Conservation (phyloP, 257 asterid species). For the Coffea eugenioides region DNA sequence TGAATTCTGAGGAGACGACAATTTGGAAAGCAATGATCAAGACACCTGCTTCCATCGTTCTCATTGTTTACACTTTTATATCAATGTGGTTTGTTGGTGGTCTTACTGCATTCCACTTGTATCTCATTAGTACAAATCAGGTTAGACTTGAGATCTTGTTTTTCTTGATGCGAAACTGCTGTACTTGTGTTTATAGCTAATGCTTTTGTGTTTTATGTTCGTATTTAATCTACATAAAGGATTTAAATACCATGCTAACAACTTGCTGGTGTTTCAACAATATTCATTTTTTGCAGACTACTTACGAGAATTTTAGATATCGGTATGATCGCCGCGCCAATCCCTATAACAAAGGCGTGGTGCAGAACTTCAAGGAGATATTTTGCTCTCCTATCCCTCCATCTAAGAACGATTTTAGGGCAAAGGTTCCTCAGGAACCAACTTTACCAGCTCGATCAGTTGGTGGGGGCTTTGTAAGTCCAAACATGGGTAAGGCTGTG, state of each 20-base stretch:
- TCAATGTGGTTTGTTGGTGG: conserved; percentile 99
- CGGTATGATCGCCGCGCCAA: conserved; percentile 85
- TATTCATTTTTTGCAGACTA: conserved; percentile 60
- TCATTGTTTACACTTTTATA: conserved; percentile 81
- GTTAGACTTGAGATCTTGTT: conserved; percentile 29
- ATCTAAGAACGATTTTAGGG: conserved; percentile 84
- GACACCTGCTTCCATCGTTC: conserved; percentile 89
- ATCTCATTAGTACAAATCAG: conserved; percentile 93
- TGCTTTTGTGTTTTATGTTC: not conserved
- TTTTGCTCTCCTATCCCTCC: conserved; percentile 61
- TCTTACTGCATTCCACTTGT: conserved; percentile 85
- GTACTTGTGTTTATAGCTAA: not conserved
- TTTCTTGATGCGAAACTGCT: conserved; percentile 2
- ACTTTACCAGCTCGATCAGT: conserved; percentile 47
- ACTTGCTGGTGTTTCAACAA: not conserved
- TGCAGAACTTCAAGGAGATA: conserved; percentile 70
- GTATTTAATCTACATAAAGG: not conserved
- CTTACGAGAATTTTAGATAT: conserved; percentile 92
- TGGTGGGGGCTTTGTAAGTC: conserved; percentile 79
- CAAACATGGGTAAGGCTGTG: conserved; percentile 77
- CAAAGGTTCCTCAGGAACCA: conserved; percentile 62
- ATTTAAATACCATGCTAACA: not conserved
- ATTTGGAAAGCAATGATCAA: conserved; percentile 92
- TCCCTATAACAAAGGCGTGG: conserved; percentile 89
- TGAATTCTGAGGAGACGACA: conserved; percentile 57